A percentile compares a stretch with the other conserved stretches of the same genome.
These are phyloP conservation scores for Phylloporus gajari DNA, from an alignment of 1,284 basidiomycete species.

Conservation along the genomic window DNA sequence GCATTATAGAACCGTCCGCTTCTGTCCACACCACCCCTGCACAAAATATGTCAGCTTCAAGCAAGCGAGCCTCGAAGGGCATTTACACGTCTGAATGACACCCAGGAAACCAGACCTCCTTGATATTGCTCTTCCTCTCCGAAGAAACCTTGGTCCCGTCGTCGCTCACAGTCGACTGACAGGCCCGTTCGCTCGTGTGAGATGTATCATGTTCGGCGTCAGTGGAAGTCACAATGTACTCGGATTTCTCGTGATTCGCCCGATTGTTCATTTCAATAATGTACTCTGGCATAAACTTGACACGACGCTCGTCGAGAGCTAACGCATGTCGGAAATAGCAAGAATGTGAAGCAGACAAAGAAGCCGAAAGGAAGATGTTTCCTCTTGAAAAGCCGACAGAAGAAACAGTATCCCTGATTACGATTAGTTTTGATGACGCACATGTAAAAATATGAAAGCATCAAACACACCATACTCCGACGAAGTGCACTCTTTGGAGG, in stretches of 20 bases:
- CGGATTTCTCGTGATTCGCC: conserved; percentile 16
- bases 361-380: conserved; percentile 39
- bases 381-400: conserved; percentile 44
- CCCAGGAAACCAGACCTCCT: conserved; percentile 7
- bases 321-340: conserved; percentile 54
- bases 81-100: conserved; percentile 48
- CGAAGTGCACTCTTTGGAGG: conserved; percentile 47
- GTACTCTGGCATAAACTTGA: conserved; percentile 56
- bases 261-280: conserved; percentile 40
- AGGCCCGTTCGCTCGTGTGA: background rate
- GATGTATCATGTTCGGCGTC: background rate
- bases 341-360: conserved; percentile 36
- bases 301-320: conserved; percentile 52
- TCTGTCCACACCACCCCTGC: too few relatives aligned
- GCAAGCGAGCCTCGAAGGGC: fast-evolving
- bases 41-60: too few relatives aligned
- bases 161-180: background rate
- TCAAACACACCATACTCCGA: conserved; percentile 51
- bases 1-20: too few relatives aligned
- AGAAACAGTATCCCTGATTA: conserved; percentile 55
- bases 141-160: background rate
- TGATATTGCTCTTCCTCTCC: background rate
- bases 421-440: background rate
- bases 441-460: background rate
- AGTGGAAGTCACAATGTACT: background rate